Evolutionary conservation across 495 filamentous ascomycete genomes (phyloP), one percentile per base, ranked within the genome.

Genomic region (Daldinia bambusicola): DNA sequence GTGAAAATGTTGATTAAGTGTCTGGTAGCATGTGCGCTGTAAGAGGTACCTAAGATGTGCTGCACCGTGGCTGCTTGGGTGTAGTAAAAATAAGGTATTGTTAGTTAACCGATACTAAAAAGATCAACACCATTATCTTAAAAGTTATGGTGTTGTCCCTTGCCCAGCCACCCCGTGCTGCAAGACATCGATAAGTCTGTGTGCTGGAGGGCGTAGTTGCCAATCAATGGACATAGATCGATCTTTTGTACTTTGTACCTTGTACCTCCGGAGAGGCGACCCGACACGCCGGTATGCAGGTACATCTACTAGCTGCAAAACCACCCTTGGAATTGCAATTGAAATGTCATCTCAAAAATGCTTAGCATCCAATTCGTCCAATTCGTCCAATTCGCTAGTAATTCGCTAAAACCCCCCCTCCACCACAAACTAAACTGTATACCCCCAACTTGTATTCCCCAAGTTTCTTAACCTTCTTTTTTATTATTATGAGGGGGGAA

Each of bases 271-370:
- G 75, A 77, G 75, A 63, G 31, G 70, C 68, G 68, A 75, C 68
- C 75, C 75, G 75, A 77, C 72, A 71, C 75, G 71, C 75, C 75
- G 75, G 70, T 72, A 77, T 77, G 75, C 75, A 77, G 74, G 75
- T 75, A 75, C 75, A 75, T 72, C 73, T 74, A 75, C 70, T 68
- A 72, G 66, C 66, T 70, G 67, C 45, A 34, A 68, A 61, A 68
- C 65, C 52, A 40, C 12, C 31, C 34, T 7, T 16, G 36, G 14
- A 53, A 53, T 53, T 53, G 10, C 50, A 63, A 67, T 63, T 67
- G 55, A 59, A 62, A 71, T 71, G 56, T 71, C 61, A 70, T 71
- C 62, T 71, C 52, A 52, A 59, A 40, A 48, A 48, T 48, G 43
- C 43, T 58, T 61, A 41, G 60, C 41, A 36, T 59, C 18, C 26